A percentile compares a stretch with the other conserved stretches of the same genome.
phyloP scores from a whole-genome alignment of 192 early-diverging fungal species.

The Umbelopsis sp. region DNA sequence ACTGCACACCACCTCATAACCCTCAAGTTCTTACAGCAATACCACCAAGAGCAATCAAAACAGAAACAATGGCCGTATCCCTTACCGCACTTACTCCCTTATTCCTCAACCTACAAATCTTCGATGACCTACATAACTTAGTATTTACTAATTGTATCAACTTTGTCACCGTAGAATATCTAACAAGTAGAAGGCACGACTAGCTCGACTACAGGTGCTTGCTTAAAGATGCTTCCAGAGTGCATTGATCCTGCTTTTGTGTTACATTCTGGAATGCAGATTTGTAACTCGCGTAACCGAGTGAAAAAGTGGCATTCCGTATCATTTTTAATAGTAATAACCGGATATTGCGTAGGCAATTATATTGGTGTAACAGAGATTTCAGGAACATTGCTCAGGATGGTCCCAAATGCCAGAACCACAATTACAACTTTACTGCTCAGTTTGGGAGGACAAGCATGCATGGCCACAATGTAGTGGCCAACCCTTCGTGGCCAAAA shows the following conservation, averaged over 20 bases:
- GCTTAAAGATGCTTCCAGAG: neutral
- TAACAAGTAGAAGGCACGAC: no score
- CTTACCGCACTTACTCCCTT: no score
- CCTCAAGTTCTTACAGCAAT: no score
- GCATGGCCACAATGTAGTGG: neutral
- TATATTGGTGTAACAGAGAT: neutral
- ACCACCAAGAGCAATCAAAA: no score
- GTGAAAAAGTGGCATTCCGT: neutral
- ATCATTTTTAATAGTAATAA: conserved; percentile 1
- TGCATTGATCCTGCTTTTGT: neutral
- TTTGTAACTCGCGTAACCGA: neutral
- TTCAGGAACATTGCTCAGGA: neutral
- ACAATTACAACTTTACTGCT: neutral
- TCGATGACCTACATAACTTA: no score
- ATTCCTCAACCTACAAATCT: no score
- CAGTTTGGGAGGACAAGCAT: neutral
- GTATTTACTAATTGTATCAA: no score
- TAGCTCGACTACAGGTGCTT: neutral
- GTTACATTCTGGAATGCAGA: neutral
- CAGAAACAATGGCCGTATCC: no score
- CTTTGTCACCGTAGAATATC: no score
- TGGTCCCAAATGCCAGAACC: neutral
- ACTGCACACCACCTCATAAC: no score
- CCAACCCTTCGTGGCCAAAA: neutral
- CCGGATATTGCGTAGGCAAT: neutral